These are phyloP conservation scores for Rhizoclosmatium sp. DNA, from an alignment of 192 early-diverging fungal species.

Conservation along the genomic window DNA sequence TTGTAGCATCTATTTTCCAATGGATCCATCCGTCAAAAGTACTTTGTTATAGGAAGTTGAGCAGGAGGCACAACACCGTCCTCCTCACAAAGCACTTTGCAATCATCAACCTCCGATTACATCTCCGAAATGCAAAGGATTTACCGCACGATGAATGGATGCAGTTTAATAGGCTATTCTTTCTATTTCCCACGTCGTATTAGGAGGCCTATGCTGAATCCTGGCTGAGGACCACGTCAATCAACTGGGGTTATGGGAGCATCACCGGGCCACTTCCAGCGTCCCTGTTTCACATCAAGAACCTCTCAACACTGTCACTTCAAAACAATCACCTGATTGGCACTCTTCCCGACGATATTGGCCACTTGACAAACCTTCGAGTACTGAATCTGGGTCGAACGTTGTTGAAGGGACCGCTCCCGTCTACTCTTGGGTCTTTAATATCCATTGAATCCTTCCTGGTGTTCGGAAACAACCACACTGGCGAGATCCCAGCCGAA, in stretches of 20 bases:
- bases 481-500: not conserved
- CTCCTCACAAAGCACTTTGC: not conserved
- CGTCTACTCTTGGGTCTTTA: not conserved
- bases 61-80: not conserved
- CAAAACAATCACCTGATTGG: not conserved
- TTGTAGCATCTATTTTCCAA: not conserved
- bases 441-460: not conserved
- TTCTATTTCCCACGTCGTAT: not conserved
- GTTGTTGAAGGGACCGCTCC: not conserved
- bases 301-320: not conserved
- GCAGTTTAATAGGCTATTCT: not conserved
- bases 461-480: not conserved
- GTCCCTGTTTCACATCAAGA: not conserved
- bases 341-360: not conserved
- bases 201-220: not conserved
- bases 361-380: not conserved
- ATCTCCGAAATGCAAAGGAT: not conserved
- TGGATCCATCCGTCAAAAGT: constrained; percentile 4
- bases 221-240: not conserved
- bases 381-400: constrained; percentile 1
- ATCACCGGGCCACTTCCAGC: not conserved
- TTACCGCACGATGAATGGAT: not conserved
- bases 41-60: not conserved
- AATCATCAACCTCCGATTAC: not conserved
- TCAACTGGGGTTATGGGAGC: not conserved